Percentiles rank a stretch among this genome's conserved stretches.
phyloP scores from a whole-genome alignment of 768 basidiomycete genomes.

The Multifurca ochricompacta region DNA sequence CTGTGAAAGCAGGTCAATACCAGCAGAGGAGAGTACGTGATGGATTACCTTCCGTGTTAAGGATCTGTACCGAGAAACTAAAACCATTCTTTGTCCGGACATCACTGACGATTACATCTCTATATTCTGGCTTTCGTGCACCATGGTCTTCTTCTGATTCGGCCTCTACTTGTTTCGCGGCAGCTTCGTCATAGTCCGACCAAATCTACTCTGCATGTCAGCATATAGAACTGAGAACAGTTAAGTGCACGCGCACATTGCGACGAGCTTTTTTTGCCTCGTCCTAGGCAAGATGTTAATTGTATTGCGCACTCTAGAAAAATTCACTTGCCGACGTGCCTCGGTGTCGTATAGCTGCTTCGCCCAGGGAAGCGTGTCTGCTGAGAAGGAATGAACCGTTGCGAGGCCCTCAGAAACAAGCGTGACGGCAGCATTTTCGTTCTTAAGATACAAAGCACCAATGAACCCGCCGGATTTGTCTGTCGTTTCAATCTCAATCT shows the following conservation, averaged over 20 bases:
- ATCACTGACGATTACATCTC: constrained; percentile 90
- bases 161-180: constrained; percentile 46
- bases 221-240: neutral
- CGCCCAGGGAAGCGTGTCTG: constrained; percentile 73
- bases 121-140: constrained; percentile 72
- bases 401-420: constrained; percentile 85
- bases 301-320: neutral
- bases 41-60: constrained; percentile 76
- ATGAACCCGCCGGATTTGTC: constrained; percentile 98
- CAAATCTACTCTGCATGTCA: constrained; percentile 54
- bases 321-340: constrained; percentile 34
- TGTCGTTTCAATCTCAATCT: constrained; percentile 81
- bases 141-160: constrained; percentile 38
- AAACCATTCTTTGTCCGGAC: constrained; percentile 68
- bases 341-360: constrained; percentile 80
- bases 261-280: constrained; percentile 75
- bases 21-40: neutral
- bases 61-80: constrained; percentile 85
- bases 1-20: constrained; percentile 32
- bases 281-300: constrained; percentile 34
- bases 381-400: constrained; percentile 80
- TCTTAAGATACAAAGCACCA: constrained; percentile 77
- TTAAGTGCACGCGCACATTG: constrained; percentile 47
- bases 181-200: constrained; percentile 73
- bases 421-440: constrained; percentile 78